Evolutionary conservation across 2,329 filamentous ascomycete species (phyloP).

Genomic region (Graphilbum ipis-grandicollis): DNA sequence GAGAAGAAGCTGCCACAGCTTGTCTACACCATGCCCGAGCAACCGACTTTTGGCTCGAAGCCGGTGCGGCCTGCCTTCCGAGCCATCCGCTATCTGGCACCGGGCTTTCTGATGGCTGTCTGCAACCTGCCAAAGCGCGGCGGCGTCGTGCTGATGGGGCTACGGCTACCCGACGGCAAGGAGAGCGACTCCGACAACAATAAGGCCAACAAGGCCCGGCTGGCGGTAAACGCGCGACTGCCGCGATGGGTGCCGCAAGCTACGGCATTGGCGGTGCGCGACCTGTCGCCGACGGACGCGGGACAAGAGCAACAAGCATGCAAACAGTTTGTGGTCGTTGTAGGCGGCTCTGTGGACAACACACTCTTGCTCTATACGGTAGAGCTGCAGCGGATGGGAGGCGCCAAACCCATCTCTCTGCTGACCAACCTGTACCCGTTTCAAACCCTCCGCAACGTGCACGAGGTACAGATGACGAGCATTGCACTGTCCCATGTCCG

Average conservation of each 20-base stretch:
- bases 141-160: slow-evolving; percentile 38
- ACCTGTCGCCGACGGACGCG: slow-evolving; percentile 40
- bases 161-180: slow-evolving; percentile 22
- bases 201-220: slow-evolving; percentile 20
- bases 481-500: slow-evolving; percentile 40
- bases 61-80: slow-evolving; percentile 33
- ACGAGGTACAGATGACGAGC: slow-evolving; percentile 40
- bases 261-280: slow-evolving; percentile 60
- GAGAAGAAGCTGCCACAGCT: slow-evolving; percentile 12
- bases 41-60: slow-evolving; percentile 17
- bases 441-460: slow-evolving; percentile 31
- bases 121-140: slow-evolving; percentile 41
- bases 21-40: slow-evolving; percentile 38
- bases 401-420: slow-evolving; percentile 14
- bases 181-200: neutral
- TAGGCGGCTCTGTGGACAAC: slow-evolving; percentile 49
- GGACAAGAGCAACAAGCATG: slow-evolving; percentile 26
- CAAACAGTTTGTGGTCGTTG: slow-evolving; percentile 63
- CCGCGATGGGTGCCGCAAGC: slow-evolving; percentile 55
- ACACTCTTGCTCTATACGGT: slow-evolving; percentile 65
- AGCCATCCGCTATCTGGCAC: slow-evolving; percentile 39
- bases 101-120: slow-evolving; percentile 38
- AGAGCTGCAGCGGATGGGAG: slow-evolving; percentile 35
- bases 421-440: slow-evolving; percentile 35
- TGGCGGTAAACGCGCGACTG: slow-evolving; percentile 38